Evolutionary conservation across 2,329 filamentous ascomycete genomes (phyloP).

Genomic region (Hypoxylon sp.): DNA sequence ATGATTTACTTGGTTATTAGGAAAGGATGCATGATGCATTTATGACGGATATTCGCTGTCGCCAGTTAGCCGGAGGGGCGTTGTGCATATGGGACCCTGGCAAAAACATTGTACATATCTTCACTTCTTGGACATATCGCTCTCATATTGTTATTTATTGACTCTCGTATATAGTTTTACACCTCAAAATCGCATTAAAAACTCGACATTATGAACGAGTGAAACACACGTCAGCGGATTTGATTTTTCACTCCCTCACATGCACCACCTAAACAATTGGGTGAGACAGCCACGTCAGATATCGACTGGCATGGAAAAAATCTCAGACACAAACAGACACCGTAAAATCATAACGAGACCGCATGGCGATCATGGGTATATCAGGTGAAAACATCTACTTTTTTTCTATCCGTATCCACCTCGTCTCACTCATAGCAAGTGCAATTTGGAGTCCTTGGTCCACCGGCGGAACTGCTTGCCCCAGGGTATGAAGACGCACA

Average conservation of each 20-base stretch:
- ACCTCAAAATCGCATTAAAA: not conserved
- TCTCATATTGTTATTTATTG: constrained; percentile 8
- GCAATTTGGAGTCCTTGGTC: constrained; percentile 49
- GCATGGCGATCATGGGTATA: not conserved
- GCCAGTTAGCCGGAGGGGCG: not conserved
- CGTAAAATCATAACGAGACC: not conserved
- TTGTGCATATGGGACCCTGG: constrained; percentile 15
- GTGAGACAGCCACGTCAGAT: not conserved
- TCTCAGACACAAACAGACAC: not conserved
- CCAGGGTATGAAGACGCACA: constrained; percentile 46
- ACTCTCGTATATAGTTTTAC: constrained; percentile 14
- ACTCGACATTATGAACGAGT: not conserved
- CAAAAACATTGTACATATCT: constrained; percentile 23
- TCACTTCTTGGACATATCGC: constrained; percentile 10
- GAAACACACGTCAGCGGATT: not conserved
- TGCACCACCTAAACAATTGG: not conserved
- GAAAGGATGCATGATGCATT: constrained; percentile 8
- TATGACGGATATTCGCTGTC: constrained; percentile 8
- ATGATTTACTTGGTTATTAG: constrained; percentile 10
- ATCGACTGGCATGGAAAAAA: not conserved
- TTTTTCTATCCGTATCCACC: too few species aligned
- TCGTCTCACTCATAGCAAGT: constrained; percentile 36
- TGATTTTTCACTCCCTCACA: not conserved
- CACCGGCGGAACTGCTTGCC: constrained; percentile 49
- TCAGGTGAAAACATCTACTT: not conserved